phyloP scores from a whole-genome alignment of 2,329 filamentous ascomycete species.

The Trichoderma endophyticum region DNA sequence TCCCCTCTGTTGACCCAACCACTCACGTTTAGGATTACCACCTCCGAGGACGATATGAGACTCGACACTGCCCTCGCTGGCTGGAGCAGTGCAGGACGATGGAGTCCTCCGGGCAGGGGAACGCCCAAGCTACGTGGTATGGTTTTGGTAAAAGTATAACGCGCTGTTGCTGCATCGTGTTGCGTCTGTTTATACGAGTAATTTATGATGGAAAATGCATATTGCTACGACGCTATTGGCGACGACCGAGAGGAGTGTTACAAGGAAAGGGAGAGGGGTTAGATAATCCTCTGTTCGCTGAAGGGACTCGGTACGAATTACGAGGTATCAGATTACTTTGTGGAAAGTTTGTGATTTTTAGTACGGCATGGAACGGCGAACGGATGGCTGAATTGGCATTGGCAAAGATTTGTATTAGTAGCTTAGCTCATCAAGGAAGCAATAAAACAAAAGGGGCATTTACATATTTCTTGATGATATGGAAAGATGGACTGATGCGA shows the following conservation, averaged over 20 bases:
- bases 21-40: slow-evolving; percentile 50
- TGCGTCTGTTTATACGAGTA: neutral
- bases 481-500: neutral
- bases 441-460: neutral
- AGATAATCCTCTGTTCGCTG: slow-evolving; percentile 47
- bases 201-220: slow-evolving; percentile 16
- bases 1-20: slow-evolving; percentile 44
- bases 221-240: slow-evolving; percentile 24
- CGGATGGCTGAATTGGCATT: neutral
- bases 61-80: slow-evolving; percentile 25
- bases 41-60: slow-evolving; percentile 38
- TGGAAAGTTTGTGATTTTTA: slow-evolving; percentile 25
- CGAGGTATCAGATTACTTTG: neutral
- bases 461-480: neutral
- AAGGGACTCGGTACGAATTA: slow-evolving; percentile 13
- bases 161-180: neutral
- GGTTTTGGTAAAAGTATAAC: neutral
- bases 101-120: neutral
- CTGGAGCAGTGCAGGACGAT: neutral
- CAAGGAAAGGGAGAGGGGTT: slow-evolving; percentile 44
- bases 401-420: neutral
- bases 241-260: slow-evolving; percentile 28
- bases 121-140: neutral
- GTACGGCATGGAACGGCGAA: slow-evolving; percentile 20
- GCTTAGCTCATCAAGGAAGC: neutral